A percentile compares a stretch with the other conserved stretches of the same genome.
Conservation (phyloP, 768 basidiomycete species). For the Leccinum pellstonianum region DNA sequence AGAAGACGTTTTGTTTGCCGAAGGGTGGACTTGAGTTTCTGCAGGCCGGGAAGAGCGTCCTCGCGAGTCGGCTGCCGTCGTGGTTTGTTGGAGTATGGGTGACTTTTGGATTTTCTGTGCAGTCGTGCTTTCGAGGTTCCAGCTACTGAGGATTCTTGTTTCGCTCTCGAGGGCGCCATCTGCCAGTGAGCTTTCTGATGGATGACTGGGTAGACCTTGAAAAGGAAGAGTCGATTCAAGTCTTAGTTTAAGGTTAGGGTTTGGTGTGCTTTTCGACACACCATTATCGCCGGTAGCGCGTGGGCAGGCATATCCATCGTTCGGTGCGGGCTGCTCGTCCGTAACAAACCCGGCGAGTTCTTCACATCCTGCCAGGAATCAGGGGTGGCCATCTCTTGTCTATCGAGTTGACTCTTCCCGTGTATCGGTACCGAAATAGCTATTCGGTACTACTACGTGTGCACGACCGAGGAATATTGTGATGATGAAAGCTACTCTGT, state of each 20-base stretch:
- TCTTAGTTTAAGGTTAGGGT: slow-evolving; percentile 19
- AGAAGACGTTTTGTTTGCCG: slow-evolving; percentile 81
- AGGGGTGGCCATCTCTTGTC: too few relatives aligned
- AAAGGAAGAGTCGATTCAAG: background rate
- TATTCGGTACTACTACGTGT: background rate
- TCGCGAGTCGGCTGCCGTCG: slow-evolving; percentile 8
- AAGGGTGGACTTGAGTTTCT: slow-evolving; percentile 82
- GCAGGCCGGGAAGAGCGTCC: slow-evolving; percentile 57
- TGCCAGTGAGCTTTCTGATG: background rate
- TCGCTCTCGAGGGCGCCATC: slow-evolving; percentile 23
- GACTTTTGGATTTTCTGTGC: slow-evolving; percentile 13
- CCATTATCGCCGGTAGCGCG: too few relatives aligned
- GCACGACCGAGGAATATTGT: background rate
- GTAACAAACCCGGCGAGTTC: too few relatives aligned
- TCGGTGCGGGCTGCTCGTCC: too few relatives aligned
- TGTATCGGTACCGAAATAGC: background rate
- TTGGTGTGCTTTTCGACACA: background rate
- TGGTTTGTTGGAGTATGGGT: slow-evolving; percentile 15
- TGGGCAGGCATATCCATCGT: too few relatives aligned
- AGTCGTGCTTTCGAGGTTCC: slow-evolving; percentile 16
- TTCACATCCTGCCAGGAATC: too few relatives aligned
- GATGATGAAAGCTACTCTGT: background rate
- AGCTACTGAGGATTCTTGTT: slow-evolving; percentile 1
- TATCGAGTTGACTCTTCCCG: background rate
- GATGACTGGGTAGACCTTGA: too few relatives aligned